Evolutionary conservation across 495 filamentous ascomycete species (phyloP), one percentile per base, ranked within the genome.

Genomic region (Tuber magnatum): DNA sequence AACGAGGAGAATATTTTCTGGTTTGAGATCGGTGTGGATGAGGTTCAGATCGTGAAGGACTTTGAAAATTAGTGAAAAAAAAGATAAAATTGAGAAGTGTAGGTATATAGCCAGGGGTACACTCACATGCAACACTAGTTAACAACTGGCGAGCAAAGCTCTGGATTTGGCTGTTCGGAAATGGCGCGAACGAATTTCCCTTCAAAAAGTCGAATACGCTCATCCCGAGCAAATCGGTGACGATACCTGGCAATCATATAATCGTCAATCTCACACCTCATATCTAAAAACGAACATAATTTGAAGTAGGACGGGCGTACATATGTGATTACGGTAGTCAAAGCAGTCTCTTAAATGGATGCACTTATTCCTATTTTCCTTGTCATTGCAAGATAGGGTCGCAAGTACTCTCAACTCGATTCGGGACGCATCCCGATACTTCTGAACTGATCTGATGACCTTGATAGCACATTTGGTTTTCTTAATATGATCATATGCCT

Each of bases 201-300:
- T 99, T 99, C 68, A 99, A 86, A 81, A 99, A 99, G 85, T 99
- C 95, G 83, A 99, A 99, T 32, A 99, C 95, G 82, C 94, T 97
- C 80, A 97, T 94, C 38, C 95, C 95, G 38, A 97, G 87, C 32
- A 99, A 86, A 83, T 97, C 95, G 83, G 96, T 99, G 79, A 99
- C 95, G 80, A 99, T 99, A 86, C 80, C 80, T 82, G 72, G 73
- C 76, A 72, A 74, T 44, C 72, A 80, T 65, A 65, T 81, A 78
- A 81, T 73, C 71, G 77, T 79, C 76, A 78, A 78, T 71, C 73
- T 69, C 78, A 35, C 56, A 79, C 72, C 76, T 73, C 78, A 74
- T 41, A 68, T 77, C 41, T 69, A 79, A 78, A 71, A 42, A 72
- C 76, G 72, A 79, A 72, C 70, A 71, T 35, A 65, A 65, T 65